Base-by-base conservation (phyloP, 208 protist species). In the Phytomonas sp. region DNA sequence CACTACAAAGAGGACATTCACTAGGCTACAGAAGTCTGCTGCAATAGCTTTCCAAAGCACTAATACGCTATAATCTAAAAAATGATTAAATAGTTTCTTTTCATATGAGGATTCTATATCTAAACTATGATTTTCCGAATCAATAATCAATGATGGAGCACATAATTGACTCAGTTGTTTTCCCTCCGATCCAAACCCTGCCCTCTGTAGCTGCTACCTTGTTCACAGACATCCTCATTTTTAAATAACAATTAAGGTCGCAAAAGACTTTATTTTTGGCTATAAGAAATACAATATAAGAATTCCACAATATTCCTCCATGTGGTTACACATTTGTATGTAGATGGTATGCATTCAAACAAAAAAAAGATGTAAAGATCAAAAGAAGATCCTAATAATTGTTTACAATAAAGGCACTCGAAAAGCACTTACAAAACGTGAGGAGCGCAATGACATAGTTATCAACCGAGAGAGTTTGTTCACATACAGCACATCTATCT, bases 361-460 rank as follows among this genome's bases (percentile, higher is more conserved):
- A 74, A 91, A 91, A 72, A 80, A 91, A 26, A 14, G 67, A 26
- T n/a, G 79, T 78, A 65, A 81, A 90, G 33, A 90, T 49, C 31
- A 90, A 75, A 59, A 91, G 72, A 33, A 91, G 60, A 40, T 91
- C 85, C 71, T 86, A 91, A 73, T 80, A 88, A 67, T 91, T 87
- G 72, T 91, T 82, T 49, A 79, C 88, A 81, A 91, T 88, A 74
- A 84, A 91, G 37, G 86, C 80, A 64, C 79, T 86, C 5, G 82
- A 82, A 60, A 91, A 91, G 71, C 84, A 84, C 45, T 82, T 86
- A 34, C 85, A 72, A 67, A 88, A 86, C 73, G 81, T 77, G 59
- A 91, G 66, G 10, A 82, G 82, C 19, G 86, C 80, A 1, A 91
- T 79, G 32, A 80, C 79, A 66, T 86, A 91, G 42, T 82, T 77